A percentile compares a stretch with the other conserved stretches of the same genome.
phyloP scores from a whole-genome alignment of 306 rosid genomes.

The Dalbergia cochinchinensis region DNA sequence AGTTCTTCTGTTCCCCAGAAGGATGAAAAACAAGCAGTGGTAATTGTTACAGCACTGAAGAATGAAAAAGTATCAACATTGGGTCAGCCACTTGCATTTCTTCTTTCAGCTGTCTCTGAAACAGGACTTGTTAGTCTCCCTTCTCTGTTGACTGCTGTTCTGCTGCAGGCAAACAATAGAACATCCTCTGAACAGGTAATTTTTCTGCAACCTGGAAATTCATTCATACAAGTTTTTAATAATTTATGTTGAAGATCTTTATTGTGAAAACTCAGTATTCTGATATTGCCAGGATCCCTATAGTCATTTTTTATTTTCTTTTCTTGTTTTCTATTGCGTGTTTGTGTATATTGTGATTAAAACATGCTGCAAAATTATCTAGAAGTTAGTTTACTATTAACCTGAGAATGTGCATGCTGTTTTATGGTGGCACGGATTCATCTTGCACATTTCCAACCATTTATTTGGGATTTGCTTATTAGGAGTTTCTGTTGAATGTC shows the following conservation, averaged over 20 bases:
- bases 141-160: constrained; percentile 91
- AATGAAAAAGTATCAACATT: constrained; percentile 53
- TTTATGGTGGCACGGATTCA: neutral
- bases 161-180: constrained; percentile 95
- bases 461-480: neutral
- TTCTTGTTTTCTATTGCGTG: constrained; percentile 23
- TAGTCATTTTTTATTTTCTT: neutral
- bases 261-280: constrained; percentile 23
- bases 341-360: neutral
- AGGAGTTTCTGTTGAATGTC: neutral
- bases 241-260: constrained; percentile 11
- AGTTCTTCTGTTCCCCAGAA: constrained; percentile 56
- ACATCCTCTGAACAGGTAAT: constrained; percentile 88
- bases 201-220: constrained; percentile 40
- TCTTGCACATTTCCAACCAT: neutral
- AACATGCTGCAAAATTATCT: too few species aligned
- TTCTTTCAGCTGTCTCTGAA: constrained; percentile 86
- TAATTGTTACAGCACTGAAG: constrained; percentile 53
- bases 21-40: constrained; percentile 61
- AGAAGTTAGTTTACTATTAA: constrained; percentile 21
- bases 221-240: constrained; percentile 14
- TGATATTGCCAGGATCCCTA: constrained; percentile 34
- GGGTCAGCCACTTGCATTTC: constrained; percentile 76
- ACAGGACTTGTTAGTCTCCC: constrained; percentile 97
- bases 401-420: neutral